Percentiles rank a stretch among this genome's conserved stretches.
phyloP scores from a whole-genome alignment of 305 asterid genomes.

The Solanum hybrid region DNA sequence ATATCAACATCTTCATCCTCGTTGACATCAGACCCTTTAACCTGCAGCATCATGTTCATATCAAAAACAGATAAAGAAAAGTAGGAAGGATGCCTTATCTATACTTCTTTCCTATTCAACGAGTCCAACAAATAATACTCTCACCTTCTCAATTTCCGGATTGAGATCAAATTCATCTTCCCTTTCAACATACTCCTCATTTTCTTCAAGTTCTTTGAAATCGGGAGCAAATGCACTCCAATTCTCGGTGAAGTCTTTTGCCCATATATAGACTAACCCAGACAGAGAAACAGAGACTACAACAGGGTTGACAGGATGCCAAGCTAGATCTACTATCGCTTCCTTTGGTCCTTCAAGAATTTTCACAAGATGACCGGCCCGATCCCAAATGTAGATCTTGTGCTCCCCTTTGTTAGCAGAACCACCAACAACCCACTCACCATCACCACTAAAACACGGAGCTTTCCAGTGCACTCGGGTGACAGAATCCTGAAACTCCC shows the following conservation, averaged over 20 bases:
- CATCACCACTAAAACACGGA: conserved; percentile 92
- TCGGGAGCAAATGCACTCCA: conserved; percentile 99
- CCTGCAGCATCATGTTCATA: conserved; percentile 33
- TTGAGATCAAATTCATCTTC: conserved; percentile 88
- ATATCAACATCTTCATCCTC: conserved; percentile 82
- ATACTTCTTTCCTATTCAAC: conserved; percentile 2
- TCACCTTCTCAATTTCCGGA: conserved; percentile 66
- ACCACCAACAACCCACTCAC: conserved; percentile 92
- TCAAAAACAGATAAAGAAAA: conserved; percentile 6
- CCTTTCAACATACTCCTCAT: conserved; percentile 82
- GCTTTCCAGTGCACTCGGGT: conserved; percentile 92
- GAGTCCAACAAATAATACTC: not conserved
- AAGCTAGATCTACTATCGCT: conserved; percentile 73
- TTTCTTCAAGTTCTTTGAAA: conserved; percentile 88
- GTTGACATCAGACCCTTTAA: conserved; percentile 50
- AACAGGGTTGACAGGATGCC: conserved; percentile 90
- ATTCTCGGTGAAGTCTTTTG: conserved; percentile 87
- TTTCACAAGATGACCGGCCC: conserved; percentile 84
- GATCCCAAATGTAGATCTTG: conserved; percentile 92
- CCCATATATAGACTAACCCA: conserved; percentile 89
- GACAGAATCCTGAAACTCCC: conserved; percentile 83
- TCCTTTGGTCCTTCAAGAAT: conserved; percentile 94
- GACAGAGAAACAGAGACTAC: conserved; percentile 78
- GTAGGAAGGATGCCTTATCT: not conserved
- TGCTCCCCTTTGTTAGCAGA: conserved; percentile 96